Base-by-base conservation (phyloP, 345 rosid genomes). In the Euphorbia tirucalli region DNA sequence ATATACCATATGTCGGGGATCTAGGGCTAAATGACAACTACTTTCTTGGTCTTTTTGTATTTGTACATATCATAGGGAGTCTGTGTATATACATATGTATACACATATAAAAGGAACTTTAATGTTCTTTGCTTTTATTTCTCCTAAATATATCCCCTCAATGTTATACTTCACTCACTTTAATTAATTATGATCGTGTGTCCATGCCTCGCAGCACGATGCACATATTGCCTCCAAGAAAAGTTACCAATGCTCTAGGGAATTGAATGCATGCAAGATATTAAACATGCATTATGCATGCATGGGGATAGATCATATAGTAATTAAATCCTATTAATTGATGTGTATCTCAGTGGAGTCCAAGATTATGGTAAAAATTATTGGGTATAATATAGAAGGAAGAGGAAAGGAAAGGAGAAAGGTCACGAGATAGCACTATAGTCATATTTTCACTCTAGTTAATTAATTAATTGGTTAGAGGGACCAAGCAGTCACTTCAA, bases 11-110 rank as follows among this genome's bases (percentile, higher is more conserved):
- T 81, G 87, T 78, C 85, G 82, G 85, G 77, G 58, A 62, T 64
- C 73, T 18, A 60, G 76, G 84, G 73, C 78, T 70, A 85, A 60
- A 71, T 79, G 82, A 83, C 83, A 81, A 70, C 66, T 65, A 69
- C 63, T 44, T 69, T 65, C 25, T 39, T 73, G 8, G 62, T 31
- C 54, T 62, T 75, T n/a, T 71, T 68, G 43, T 65, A 37, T 80
- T 70, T 73, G 71, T 71, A 62, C 58, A 35, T 60, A 24, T 61
- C 63, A 77, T 14, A 52, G 61, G 15, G 5, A 5, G 5, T 5
- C 5, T 32, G 37, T 32, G 37, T 5, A 11, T 7, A 7, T 2
- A 46, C 11, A 1, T 13, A 46, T 46, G 18, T 46, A 46, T 46
- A 46, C 52, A 35, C 7, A 35, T 35, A 35, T 35, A 35, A 35